Percentiles rank a stretch among this genome's conserved stretches.
Evolutionary conservation across 169 alveolate genomes (phyloP).

Genomic region (Plasmodium adleri): DNA sequence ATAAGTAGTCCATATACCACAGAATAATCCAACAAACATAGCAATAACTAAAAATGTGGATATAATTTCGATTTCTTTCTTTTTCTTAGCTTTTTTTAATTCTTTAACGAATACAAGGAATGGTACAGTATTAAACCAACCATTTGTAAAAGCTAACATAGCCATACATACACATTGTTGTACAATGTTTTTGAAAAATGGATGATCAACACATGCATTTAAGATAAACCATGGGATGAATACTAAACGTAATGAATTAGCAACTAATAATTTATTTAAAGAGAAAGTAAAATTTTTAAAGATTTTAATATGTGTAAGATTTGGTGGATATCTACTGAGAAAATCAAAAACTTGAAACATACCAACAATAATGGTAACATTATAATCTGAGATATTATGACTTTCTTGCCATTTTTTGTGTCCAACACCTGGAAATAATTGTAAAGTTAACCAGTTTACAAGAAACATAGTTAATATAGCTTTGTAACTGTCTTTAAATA

Average conservation of each 20-base stretch:
- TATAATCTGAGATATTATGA: constrained; percentile 20
- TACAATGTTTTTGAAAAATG: constrained; percentile 30
- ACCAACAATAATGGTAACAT: constrained; percentile 64
- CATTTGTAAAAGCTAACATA: constrained; percentile 59
- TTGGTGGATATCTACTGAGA: constrained; percentile 70
- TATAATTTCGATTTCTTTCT: constrained; percentile 49
- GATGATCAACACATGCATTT: background rate
- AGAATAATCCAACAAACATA: constrained; percentile 50
- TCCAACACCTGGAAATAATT: constrained; percentile 70
- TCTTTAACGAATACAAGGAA: constrained; percentile 58
- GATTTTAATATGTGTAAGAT: constrained; percentile 20
- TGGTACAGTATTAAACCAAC: constrained; percentile 73
- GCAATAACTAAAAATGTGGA: constrained; percentile 57
- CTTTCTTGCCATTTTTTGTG: constrained; percentile 59
- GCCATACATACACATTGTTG: constrained; percentile 70
- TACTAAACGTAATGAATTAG: constrained; percentile 21
- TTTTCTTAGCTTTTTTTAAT: constrained; percentile 29
- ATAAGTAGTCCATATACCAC: constrained; percentile 63
- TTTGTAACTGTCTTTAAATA: constrained; percentile 69
- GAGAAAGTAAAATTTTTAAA: constrained; percentile 57
- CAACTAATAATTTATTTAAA: constrained; percentile 40
- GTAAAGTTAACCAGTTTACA: constrained; percentile 49
- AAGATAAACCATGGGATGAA: constrained; percentile 69
- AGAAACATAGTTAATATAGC: constrained; percentile 48
- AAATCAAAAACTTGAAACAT: constrained; percentile 77